Percentiles rank a stretch among this genome's conserved stretches.
These are phyloP conservation scores for Tritrichomonas musculus DNA, from an alignment of 208 protist genomes.

Conservation along the genomic window DNA sequence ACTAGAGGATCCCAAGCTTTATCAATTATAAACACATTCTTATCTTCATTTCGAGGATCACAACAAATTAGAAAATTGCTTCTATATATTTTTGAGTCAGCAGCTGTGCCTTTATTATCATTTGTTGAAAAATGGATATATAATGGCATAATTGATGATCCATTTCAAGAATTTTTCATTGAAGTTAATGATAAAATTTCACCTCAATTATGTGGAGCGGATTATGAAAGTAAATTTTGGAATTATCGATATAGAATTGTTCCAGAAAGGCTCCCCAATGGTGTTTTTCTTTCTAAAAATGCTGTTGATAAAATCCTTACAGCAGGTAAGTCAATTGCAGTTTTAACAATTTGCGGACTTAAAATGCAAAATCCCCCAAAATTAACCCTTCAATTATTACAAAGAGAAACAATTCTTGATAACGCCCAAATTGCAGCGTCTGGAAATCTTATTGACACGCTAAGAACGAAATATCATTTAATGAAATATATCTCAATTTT, in stretches of 20 bases:
- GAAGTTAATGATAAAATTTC: background rate
- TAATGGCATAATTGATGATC: constrained; percentile 17
- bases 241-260: background rate
- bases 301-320: background rate
- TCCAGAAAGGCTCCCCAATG: background rate
- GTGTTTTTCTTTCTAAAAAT: background rate
- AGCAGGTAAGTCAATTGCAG: background rate
- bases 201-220: background rate
- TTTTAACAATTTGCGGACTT: background rate
- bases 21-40: background rate
- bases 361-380: background rate
- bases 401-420: constrained; percentile 4
- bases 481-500: background rate
- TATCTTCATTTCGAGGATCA: background rate
- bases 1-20: background rate
- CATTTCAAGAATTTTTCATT: constrained; percentile 31
- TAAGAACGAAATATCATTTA: background rate
- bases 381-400: background rate
- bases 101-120: background rate
- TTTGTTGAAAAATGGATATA: constrained; percentile 32
- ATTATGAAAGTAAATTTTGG: constrained; percentile 28
- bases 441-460: background rate
- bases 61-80: background rate
- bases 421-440: background rate
- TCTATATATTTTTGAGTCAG: background rate